Conservation (phyloP, 805 yeast genomes). For the Sporopachydermia lactativora region DNA sequence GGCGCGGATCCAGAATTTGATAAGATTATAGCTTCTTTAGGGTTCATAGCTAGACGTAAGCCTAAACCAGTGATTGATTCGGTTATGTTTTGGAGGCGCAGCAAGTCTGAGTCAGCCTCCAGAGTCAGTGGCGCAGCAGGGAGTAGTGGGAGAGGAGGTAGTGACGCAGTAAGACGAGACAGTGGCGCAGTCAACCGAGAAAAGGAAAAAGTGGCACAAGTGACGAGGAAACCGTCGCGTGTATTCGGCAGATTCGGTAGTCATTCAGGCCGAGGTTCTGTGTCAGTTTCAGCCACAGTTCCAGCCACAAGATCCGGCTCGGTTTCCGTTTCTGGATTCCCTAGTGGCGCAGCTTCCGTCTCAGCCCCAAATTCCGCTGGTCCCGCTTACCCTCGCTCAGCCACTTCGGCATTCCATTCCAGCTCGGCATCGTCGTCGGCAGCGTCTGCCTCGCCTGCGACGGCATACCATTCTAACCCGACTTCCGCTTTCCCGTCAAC, state of each 20-base stretch:
- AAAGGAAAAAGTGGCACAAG: background rate
- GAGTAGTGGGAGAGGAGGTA: constrained; percentile 20
- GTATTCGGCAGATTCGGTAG: background rate
- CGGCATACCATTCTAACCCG: background rate
- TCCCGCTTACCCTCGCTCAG: background rate
- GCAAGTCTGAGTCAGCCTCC: constrained; percentile 77
- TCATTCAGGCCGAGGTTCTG: background rate
- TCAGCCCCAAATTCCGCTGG: background rate
- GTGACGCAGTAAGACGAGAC: constrained; percentile 11
- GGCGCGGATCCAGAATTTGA: constrained; percentile 84
- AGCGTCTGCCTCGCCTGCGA: background rate
- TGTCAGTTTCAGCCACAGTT: background rate
- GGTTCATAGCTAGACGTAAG: constrained; percentile 77
- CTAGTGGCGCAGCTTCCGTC: background rate
- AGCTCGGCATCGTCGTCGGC: background rate
- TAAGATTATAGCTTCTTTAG: constrained; percentile 70
- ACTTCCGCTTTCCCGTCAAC: too few species aligned
- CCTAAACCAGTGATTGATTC: constrained; percentile 96
- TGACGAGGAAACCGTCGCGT: background rate
- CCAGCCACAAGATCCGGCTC: background rate
- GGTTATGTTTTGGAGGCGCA: constrained; percentile 96
- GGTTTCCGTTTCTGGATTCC: background rate
- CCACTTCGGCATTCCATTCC: background rate
- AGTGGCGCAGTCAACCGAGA: background rate
- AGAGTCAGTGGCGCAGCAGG: constrained; percentile 40